Base-by-base conservation (phyloP, 441 rosid species). In the Brassica hybrid region DNA sequence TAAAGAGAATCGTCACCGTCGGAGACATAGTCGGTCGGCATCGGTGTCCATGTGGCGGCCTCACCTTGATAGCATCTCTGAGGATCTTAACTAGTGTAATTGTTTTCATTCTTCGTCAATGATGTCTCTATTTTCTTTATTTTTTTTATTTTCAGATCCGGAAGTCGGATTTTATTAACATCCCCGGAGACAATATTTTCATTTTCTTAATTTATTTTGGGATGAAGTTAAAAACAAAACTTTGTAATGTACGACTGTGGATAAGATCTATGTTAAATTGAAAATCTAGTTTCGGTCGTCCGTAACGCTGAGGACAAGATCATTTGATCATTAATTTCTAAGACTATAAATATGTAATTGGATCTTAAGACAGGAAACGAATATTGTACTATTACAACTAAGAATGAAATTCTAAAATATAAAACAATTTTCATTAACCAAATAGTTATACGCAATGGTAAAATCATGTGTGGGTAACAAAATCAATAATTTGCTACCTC, bases 31-130 rank as follows among this genome's bases (percentile, higher is more conserved):
- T 43, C 83, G 89, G 63, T 82, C 73, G 7, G 65, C 89, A 23
- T 84, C 87, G 3, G 77, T 68, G 27, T 81, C 84, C 45, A 84
- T 76, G 60, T 93, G 98, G 97, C 85, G 62, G 73, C 97, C 97
- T 50, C 90, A 86, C 74, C 90, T 94, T 6, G 84, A 83, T 50
- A 87, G 91, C 88, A 94, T 91, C 73, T 57, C 79, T 25, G 98
- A 94, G 82, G 96, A 91, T 79, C 68, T 77, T 89, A 80, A 75
- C 23, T 71, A 67, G 73, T 58, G 7, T n/a, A n/a, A 18, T 68
- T 34, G 13, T 48, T 32, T 58, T 59, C 5, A 30, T 12, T 60
- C 34, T 48, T 72, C 25, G 16, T 59, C 58, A 18, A 77, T 72
- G 43, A 23, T 58, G 64, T 65, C 80, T 65, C 38, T 64, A 62